Percentiles rank a stretch among this genome's conserved stretches.
Conservation (phyloP, 164 flowering plant species). For the Dillenia turbinata region DNA sequence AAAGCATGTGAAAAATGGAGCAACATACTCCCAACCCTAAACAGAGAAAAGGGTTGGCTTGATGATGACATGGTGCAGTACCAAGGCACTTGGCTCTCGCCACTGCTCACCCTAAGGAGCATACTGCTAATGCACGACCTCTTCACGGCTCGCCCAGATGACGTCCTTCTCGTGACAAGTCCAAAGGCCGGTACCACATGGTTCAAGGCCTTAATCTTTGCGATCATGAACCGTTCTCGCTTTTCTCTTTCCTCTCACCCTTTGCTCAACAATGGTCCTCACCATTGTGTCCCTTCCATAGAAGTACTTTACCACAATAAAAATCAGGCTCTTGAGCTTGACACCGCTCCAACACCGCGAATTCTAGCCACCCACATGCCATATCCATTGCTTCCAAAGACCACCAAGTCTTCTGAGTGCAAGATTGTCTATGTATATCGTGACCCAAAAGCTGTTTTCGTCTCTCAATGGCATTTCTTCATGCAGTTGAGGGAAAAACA, state of each 20-base stretch:
- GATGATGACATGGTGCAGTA: too few relatives aligned
- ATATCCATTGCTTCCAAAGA: background rate
- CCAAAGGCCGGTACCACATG: too few relatives aligned
- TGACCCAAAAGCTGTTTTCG: constrained; percentile 1
- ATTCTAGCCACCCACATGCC: constrained; percentile 1
- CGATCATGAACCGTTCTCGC: background rate
- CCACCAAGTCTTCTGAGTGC: background rate
- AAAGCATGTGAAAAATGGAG: too few relatives aligned
- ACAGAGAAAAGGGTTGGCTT: too few relatives aligned
- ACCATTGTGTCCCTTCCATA: constrained; percentile 1
- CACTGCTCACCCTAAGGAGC: too few relatives aligned
- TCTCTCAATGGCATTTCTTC: background rate
- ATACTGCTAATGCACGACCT: too few relatives aligned
- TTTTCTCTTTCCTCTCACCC: background rate
- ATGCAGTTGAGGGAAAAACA: background rate
- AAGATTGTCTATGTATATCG: background rate
- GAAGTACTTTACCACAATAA: background rate
- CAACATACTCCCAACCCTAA: too few relatives aligned
- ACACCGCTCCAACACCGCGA: background rate
- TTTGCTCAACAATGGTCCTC: background rate
- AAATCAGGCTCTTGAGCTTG: constrained; percentile 1
- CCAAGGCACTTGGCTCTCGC: too few relatives aligned
- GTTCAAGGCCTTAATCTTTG: background rate
- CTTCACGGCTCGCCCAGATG: too few relatives aligned
- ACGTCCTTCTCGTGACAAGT: too few relatives aligned